A percentile compares a stretch with the other conserved stretches of the same genome.
phyloP scores from a whole-genome alignment of 1,284 basidiomycete species.

The Cutaneotrichosporon sp. region DNA sequence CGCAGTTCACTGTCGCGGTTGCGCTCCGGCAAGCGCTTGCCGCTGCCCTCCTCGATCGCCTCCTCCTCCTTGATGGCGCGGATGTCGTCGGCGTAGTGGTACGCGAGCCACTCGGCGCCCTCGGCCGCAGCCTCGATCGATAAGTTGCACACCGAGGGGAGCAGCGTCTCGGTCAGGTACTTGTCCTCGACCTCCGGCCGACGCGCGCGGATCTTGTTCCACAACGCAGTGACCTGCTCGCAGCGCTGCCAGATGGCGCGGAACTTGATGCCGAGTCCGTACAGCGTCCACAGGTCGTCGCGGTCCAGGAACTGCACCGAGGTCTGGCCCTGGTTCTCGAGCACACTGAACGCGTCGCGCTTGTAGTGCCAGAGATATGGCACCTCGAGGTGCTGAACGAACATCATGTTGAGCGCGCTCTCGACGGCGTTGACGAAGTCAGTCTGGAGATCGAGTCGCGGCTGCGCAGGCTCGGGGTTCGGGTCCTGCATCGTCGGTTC shows the following conservation, averaged over 20 bases:
- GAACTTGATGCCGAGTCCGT: slow-evolving; percentile 80
- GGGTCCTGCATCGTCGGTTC: slow-evolving; percentile 54
- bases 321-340: slow-evolving; percentile 44
- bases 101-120: slow-evolving; percentile 84
- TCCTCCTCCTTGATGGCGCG: slow-evolving; percentile 70
- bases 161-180: slow-evolving; percentile 40
- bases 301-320: slow-evolving; percentile 67
- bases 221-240: slow-evolving; percentile 65
- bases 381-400: slow-evolving; percentile 85
- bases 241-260: slow-evolving; percentile 77
- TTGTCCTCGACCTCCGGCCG: slow-evolving; percentile 45
- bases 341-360: slow-evolving; percentile 61
- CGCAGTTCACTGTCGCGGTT: slow-evolving; percentile 32
- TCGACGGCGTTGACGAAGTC: slow-evolving; percentile 79
- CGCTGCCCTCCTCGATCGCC: slow-evolving; percentile 63
- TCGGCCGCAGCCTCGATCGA: slow-evolving; percentile 87
- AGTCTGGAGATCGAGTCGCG: slow-evolving; percentile 61
- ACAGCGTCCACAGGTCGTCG: slow-evolving; percentile 85
- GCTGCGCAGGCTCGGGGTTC: slow-evolving; percentile 48
- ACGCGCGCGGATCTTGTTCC: slow-evolving; percentile 56
- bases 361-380: slow-evolving; percentile 95
- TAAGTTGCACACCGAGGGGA: slow-evolving; percentile 46
- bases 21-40: slow-evolving; percentile 41
- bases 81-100: slow-evolving; percentile 66
- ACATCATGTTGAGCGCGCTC: slow-evolving; percentile 77